Evolutionary conservation across 805 yeast species (phyloP), one percentile per base, ranked within the genome.

Genomic region (Teunomyces cretensis): DNA sequence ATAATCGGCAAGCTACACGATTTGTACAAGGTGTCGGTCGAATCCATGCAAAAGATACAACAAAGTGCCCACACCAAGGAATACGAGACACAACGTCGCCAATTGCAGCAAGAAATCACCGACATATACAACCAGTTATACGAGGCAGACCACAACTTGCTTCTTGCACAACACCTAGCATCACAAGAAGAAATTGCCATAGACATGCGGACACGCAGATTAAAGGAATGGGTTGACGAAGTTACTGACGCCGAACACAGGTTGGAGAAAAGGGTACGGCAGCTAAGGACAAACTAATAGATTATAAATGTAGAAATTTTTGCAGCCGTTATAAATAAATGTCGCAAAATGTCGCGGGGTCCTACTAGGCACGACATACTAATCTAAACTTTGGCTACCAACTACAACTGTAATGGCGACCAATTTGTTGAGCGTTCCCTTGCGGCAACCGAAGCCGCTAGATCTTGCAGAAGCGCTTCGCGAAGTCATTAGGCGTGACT

Each of bases 341-440:
- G 17, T n/a, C 33, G 33, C 16, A 16, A n/a, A 1, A n/a, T 31
- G 6, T 31, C 33, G 16, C 33, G 33, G 9, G 15, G 14, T 12
- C 8, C 16, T n/a, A 38, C 9, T 26, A 24, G n/a, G 6, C 16
- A 6, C 22, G 22, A 19, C 22, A 19, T 19, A 19, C 22, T 19
- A 19, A 19, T 19, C 22, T 19, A 19, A 19, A 19, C 6, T 19
- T 19, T 19, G 6, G 22, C 22, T 3, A 35, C 14, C 14, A 35
- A n/a, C 3, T 7, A 13, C 27, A 4, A 19, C 14, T 14, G 27
- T 7, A 24, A 56, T 54, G 58, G 46, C 44, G 30, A 51, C 61
- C 37, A 79, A 80, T 47, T 59, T 82, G 32, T 57, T 81, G 13
- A 68, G 67, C 46, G 64, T 83, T 2, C 86, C 86, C 0, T 67